Base-by-base conservation (phyloP, 2,329 filamentous ascomycete genomes). In the Eutypella sp. region DNA sequence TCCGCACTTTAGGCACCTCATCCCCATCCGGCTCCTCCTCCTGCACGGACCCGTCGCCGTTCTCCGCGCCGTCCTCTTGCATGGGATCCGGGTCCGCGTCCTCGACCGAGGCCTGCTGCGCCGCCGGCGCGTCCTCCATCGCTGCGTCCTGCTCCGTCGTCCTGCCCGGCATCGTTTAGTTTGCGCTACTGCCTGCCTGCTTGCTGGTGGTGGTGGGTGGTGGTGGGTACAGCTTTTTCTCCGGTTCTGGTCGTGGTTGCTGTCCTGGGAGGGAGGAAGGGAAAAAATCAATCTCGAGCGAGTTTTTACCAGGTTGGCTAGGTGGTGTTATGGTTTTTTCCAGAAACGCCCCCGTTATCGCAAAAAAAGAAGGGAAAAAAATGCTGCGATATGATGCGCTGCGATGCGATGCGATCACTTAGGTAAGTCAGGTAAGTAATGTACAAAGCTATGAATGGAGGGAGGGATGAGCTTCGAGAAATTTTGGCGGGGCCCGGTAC, bases 1-100 rank as follows among this genome's bases (percentile, higher is more conserved):
- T 79, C 53, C 76, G 73, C 39, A 87, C 81, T 55, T 81, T 71
- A 66, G 82, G 80, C 3, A 64, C 64, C 41, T 76, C 71, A 45
- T 76, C 72, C 42, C 75, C 73, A 20, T 69, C 65, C 22, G 72
- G 65, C 9, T 71, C 67, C 16, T 74, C 68, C 15, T 71, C 66
- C 5, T 67, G 67, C 20, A 52, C 57, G n/a, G 60, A 61, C 10
- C 59, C 61, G 11, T 62, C 65, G 13, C 56, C 59, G 4, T 60
- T 57, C 11, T 56, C 56, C 24, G 50, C 55, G 10, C 55, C 53
- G 34, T 61, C 59, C 41, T 63, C 62, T 22, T 62, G 52, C 60
- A 62, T 62, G 3, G 60, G 56, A 42, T 61, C 60, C 13, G 54
- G 59, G 16, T 55, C 57, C 15, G 59, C 60, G 41, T 69, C 75